These are phyloP conservation scores for Pythium apleroticum DNA, from an alignment of 352 stramenopile genomes.

Conservation along the genomic window DNA sequence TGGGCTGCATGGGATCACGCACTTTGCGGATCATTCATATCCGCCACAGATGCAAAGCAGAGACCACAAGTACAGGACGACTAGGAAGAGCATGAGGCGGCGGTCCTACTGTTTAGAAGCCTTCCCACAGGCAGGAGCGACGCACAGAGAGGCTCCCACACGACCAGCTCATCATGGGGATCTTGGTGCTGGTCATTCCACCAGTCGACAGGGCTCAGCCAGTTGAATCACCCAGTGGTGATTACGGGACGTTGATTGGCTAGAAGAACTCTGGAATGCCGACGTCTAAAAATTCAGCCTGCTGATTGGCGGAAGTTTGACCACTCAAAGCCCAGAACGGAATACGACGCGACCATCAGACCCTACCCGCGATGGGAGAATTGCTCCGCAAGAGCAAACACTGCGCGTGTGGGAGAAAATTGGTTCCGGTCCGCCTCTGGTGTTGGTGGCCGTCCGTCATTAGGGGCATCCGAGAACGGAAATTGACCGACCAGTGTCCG, in stretches of 20 bases:
- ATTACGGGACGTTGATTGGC: slow-evolving; percentile 12
- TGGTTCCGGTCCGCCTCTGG: slow-evolving; percentile 12
- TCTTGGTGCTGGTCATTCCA: background rate
- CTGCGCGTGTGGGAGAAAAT: background rate
- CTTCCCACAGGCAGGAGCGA: too few relatives aligned
- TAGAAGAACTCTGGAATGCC: background rate
- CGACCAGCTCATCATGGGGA: background rate
- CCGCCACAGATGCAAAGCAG: too few relatives aligned
- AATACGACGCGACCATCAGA: background rate
- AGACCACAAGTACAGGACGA: too few relatives aligned
- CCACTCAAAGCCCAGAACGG: slow-evolving; percentile 19
- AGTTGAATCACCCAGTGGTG: background rate
- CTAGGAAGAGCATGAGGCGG: too few relatives aligned
- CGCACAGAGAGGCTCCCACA: too few relatives aligned
- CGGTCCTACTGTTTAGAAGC: too few relatives aligned
- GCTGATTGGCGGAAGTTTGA: background rate
- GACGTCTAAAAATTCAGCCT: slow-evolving; percentile 6
- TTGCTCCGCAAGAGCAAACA: background rate
- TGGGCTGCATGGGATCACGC: background rate
- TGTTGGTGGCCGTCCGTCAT: background rate
- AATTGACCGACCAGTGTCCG: slow-evolving; percentile 3
- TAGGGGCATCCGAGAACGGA: slow-evolving; percentile 18
- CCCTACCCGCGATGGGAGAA: slow-evolving; percentile 9
- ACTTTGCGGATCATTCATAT: too few relatives aligned
- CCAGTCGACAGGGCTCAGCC: background rate